Conservation (phyloP, 2,329 filamentous ascomycete species). For the Daldinia eschscholtzii region DNA sequence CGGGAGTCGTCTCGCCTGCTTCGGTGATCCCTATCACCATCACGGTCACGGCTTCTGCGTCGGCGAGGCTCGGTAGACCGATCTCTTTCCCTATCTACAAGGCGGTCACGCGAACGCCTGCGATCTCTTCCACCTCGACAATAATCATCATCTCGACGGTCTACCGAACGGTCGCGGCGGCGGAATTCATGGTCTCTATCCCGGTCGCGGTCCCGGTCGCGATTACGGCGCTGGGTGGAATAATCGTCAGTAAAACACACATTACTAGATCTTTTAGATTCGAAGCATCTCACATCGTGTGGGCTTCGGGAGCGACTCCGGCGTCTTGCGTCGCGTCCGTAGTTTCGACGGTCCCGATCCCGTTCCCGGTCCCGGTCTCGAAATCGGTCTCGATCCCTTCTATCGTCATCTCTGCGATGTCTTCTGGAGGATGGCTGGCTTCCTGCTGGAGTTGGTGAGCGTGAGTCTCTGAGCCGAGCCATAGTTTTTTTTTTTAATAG, state of each 20-base stretch:
- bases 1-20: constrained; percentile 79
- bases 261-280: constrained; percentile 35
- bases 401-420: constrained; percentile 71
- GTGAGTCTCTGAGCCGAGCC: constrained; percentile 75
- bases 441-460: constrained; percentile 96
- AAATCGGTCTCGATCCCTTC: constrained; percentile 65
- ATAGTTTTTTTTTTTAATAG: constrained; percentile 55
- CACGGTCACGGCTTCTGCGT: constrained; percentile 72
- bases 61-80: constrained; percentile 69
- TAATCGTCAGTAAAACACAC: constrained; percentile 57
- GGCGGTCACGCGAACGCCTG: constrained; percentile 72
- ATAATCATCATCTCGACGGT: constrained; percentile 74
- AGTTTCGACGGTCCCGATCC: constrained; percentile 62
- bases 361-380: constrained; percentile 61
- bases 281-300: constrained; percentile 65
- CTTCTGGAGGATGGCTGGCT: constrained; percentile 81
- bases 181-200: constrained; percentile 70
- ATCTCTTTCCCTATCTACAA: constrained; percentile 64
- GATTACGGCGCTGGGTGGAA: constrained; percentile 67
- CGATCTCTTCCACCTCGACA: constrained; percentile 69
- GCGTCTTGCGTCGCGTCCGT: constrained; percentile 59
- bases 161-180: constrained; percentile 77
- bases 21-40: constrained; percentile 70
- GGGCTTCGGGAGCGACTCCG: constrained; percentile 73
- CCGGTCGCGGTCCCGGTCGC: constrained; percentile 62